These are phyloP conservation scores for Umbelopsis sp. DNA, from an alignment of 371 early-diverging fungal species.

Conservation along the genomic window DNA sequence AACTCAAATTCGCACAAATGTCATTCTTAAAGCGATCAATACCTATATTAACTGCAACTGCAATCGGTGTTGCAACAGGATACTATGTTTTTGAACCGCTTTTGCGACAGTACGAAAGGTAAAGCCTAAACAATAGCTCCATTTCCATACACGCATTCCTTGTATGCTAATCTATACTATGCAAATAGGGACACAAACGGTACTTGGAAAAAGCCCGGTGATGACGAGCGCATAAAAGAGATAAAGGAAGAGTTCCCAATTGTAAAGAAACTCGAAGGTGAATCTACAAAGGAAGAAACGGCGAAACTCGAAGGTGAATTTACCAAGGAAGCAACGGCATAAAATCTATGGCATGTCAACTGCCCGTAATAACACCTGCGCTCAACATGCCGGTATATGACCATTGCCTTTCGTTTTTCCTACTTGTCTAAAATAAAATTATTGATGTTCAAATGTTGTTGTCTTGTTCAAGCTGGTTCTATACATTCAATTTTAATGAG, in stretches of 20 bases:
- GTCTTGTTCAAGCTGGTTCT: too few relatives aligned
- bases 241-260: slow-evolving; percentile 4
- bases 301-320: background rate
- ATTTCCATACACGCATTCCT: too few relatives aligned
- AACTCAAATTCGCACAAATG: background rate
- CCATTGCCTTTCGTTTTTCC: too few relatives aligned
- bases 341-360: background rate
- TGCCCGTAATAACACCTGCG: too few relatives aligned
- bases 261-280: background rate
- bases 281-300: background rate
- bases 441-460: too few relatives aligned
- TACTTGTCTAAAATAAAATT: too few relatives aligned
- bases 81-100: slow-evolving; percentile 50
- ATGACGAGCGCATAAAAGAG: slow-evolving; percentile 31
- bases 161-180: background rate
- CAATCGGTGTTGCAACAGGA: slow-evolving; percentile 49
- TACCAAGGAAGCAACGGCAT: background rate
- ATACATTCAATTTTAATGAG: too few relatives aligned
- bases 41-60: slow-evolving; percentile 38
- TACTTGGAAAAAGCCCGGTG: slow-evolving; percentile 48
- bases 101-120: slow-evolving; percentile 48
- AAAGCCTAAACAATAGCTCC: slow-evolving; percentile 17
- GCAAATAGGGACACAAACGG: slow-evolving; percentile 45
- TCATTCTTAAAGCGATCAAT: slow-evolving; percentile 22
- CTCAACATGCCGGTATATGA: too few relatives aligned